phyloP scores from a whole-genome alignment of 129 eudicot genomes.

The Daucus carota region DH1_v3.0 NC_030387.2:34357001-34357500 shows the following conservation, averaged over 20 bases:
- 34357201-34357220: conserved; percentile 60
- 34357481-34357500: conserved; percentile 92
- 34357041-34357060: conserved; percentile 94
- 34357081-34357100: conserved; percentile 92
- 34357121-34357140: conserved; percentile 90
- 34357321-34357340: neutral
- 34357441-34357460: conserved; percentile 88
- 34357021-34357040: conserved; percentile 91
- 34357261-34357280: conserved; percentile 74
- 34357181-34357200: conserved; percentile 82
- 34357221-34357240: conserved; percentile 82
- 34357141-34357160: conserved; percentile 96
- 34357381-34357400: neutral
- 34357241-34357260: conserved; percentile 64
- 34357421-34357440: neutral
- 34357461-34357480: conserved; percentile 82
- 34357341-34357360: neutral
- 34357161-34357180: conserved; percentile 84
- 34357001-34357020: conserved; percentile 87
- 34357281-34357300: conserved; percentile 65
- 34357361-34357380: too few species aligned
- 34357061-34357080: conserved; percentile 97
- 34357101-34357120: conserved; percentile 76
- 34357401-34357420: neutral
- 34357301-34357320: conserved; percentile 27